Base-by-base conservation (phyloP, 805 yeast genomes). In the Ogataea wickerhamii region DNA sequence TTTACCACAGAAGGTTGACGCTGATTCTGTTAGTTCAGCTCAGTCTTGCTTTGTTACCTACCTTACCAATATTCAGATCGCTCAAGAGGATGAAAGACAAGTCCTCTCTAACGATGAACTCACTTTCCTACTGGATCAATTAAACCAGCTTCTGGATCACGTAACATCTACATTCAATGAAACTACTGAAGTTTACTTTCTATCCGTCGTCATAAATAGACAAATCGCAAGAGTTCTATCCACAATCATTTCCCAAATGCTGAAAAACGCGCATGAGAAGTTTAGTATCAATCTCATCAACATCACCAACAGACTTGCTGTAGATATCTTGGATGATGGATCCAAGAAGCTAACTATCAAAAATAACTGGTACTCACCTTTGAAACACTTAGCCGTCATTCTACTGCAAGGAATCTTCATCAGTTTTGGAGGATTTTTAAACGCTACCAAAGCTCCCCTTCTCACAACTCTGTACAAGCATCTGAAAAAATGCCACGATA, bases 401-500 rank as follows among this genome's bases (percentile, higher is more conserved):
- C 25, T 59, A 10, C 41, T 64, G 19, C 60, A 58, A 37, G 43
- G 48, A 13, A 43, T 63, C 2, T 60, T 60, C 32, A 47, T 53
- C 12, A 54, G 51, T 28, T 64, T 64, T 36, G 51, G 53, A 30
- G 68, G 68, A 2, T 64, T 64, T 25, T 45, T 64, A 17, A 63
- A 60, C 33, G 53, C 60, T 8, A 51, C 37, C 37, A 64, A 64
- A 36, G 36, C 32, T 18, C 45, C 48, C 6, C 24, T 63, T 18
- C 38, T 61, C 18, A 58, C 58, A 6, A 27, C 53, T 4, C 22
- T 54, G 6, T 63, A 64, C 41, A 62, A 58, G 39, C 57, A 61
- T 39, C 25, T 63, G 28, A 52, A 36, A 21, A 64, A 64, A 36
- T 55, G 60, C 20, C 51, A 57, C 34, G 67, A 61, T 34, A 56